A percentile compares a stretch with the other conserved stretches of the same genome.
phyloP scores from a whole-genome alignment of 371 early-diverging fungal species.

The Basidiobolus meristosporus region DNA sequence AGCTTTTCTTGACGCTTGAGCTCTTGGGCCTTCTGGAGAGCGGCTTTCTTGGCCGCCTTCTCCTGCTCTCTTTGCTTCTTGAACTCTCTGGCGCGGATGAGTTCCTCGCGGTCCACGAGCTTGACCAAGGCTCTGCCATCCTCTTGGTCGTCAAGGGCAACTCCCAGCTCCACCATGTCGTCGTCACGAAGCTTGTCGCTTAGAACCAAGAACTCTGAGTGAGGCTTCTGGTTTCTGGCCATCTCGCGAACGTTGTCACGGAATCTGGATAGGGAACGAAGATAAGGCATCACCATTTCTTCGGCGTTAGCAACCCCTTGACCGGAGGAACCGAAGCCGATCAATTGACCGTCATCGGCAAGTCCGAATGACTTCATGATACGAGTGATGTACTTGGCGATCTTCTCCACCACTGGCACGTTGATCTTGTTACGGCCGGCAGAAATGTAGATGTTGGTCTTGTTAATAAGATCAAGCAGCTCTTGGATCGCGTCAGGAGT shows the following conservation, averaged over 20 bases:
- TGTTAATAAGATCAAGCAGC: conserved; percentile 59
- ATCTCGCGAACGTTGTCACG: conserved; percentile 68
- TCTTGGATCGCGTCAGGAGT: conserved; percentile 70
- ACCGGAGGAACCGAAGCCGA: conserved; percentile 22
- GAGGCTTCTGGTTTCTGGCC: conserved; percentile 25
- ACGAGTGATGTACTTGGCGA: conserved; percentile 61
- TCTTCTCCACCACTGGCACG: conserved; percentile 38
- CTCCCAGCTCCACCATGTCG: conserved; percentile 67
- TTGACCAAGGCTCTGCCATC: conserved; percentile 79
- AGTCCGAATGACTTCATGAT: conserved; percentile 61
- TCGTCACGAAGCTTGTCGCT: conserved; percentile 80
- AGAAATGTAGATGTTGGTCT: conserved; percentile 65
- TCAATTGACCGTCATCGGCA: conserved; percentile 23
- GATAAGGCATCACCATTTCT: conserved; percentile 59
- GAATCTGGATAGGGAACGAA: conserved; percentile 61
- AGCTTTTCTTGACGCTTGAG: conserved; percentile 45
- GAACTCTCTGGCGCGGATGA: conserved; percentile 37
- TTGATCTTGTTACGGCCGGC: conserved; percentile 15
- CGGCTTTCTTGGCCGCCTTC: conserved; percentile 43
- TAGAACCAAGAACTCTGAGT: conserved; percentile 43
- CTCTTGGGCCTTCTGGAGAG: conserved; percentile 33
- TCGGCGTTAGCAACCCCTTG: conserved; percentile 19
- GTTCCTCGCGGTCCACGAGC: conserved; percentile 55
- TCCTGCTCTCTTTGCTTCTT: conserved; percentile 38
- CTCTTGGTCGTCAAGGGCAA: conserved; percentile 83